Evolutionary conservation across 2,329 filamentous ascomycete species (phyloP).

Genomic region (Cordyceps cateniannulata): DNA sequence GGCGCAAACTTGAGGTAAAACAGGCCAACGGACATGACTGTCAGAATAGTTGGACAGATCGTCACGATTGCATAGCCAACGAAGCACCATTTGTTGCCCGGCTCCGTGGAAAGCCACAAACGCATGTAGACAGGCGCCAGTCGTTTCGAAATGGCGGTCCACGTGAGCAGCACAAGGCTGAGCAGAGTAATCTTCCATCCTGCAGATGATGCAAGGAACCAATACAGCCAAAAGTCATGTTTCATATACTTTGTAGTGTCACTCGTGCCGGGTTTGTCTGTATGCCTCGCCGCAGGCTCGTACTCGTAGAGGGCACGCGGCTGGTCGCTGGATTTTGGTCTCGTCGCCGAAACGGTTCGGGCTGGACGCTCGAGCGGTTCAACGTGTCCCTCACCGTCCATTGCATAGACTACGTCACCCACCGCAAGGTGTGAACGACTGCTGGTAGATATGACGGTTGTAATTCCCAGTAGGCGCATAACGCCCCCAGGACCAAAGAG

Average conservation of each 20-base stretch:
- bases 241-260: not conserved
- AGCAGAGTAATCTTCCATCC: not conserved
- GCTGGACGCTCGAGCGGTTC: too few relatives aligned
- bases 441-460: too few relatives aligned
- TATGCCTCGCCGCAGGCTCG: not conserved
- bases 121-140: not conserved
- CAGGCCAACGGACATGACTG: constrained; percentile 22
- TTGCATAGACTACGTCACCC: too few relatives aligned
- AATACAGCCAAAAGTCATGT: not conserved
- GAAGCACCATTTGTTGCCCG: constrained; percentile 1
- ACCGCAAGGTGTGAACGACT: too few relatives aligned
- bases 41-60: not conserved
- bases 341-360: too few relatives aligned
- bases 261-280: not conserved
- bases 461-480: too few relatives aligned
- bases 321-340: too few relatives aligned
- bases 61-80: not conserved
- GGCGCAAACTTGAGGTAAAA: too few relatives aligned
- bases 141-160: not conserved
- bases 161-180: not conserved
- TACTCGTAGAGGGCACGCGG: too few relatives aligned
- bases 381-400: too few relatives aligned
- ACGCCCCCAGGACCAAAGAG: too few relatives aligned
- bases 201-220: not conserved
- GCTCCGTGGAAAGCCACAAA: constrained; percentile 12